phyloP scores from a whole-genome alignment of 495 filamentous ascomycete genomes.

The Penicillium coprophilum region DNA sequence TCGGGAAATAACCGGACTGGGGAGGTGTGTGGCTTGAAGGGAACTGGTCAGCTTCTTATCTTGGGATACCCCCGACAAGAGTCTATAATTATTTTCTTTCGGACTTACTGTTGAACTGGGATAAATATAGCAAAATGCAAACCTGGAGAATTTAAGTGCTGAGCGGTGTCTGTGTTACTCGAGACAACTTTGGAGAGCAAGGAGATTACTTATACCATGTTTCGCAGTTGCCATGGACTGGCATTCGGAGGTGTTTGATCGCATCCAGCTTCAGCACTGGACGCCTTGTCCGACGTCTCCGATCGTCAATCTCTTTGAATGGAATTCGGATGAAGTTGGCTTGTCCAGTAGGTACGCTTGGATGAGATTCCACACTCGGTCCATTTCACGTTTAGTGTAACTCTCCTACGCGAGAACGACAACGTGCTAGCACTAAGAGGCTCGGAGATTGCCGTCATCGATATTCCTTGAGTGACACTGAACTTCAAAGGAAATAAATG shows the following conservation, averaged over 20 bases:
- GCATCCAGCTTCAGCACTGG: constrained; percentile 12
- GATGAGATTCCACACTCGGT: constrained; percentile 23
- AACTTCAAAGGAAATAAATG: background rate
- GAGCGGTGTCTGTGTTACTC: background rate
- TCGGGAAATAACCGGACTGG: constrained; percentile 1
- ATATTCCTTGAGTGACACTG: constrained; percentile 5
- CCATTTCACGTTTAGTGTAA: constrained; percentile 30
- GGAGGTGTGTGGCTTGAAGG: background rate
- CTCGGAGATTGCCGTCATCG: constrained; percentile 28
- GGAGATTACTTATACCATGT: background rate
- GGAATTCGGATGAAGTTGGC: constrained; percentile 6
- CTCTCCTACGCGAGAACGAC: background rate
- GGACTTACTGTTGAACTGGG: background rate
- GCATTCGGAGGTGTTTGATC: constrained; percentile 9
- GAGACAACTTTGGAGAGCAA: background rate
- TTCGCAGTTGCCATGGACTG: background rate
- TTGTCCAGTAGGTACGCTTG: constrained; percentile 19
- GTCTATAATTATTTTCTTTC: background rate
- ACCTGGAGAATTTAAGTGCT: background rate
- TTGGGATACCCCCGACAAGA: background rate
- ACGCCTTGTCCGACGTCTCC: constrained; percentile 26
- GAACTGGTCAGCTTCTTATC: constrained; percentile 9
- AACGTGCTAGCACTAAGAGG: constrained; percentile 9
- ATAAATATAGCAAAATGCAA: constrained; percentile 2
- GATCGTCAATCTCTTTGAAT: constrained; percentile 2